Evolutionary conservation across 352 stramenopile species (phyloP), one percentile per base, ranked within the genome.

Genomic region (Plasmopara viticola): DNA sequence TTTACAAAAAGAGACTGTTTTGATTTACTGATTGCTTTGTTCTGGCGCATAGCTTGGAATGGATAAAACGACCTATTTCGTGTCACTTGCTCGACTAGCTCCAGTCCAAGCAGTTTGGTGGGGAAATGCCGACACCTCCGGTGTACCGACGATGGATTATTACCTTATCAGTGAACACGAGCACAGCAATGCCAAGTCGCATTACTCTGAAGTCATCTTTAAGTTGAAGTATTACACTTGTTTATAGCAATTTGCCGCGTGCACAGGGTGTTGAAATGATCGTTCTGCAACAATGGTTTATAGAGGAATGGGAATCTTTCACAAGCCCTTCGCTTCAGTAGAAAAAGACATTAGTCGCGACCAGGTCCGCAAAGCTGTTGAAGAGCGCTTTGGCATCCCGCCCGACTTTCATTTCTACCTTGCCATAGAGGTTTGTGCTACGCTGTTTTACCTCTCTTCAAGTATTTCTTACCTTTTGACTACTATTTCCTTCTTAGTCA

Each of bases 61-160:
- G 64, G 78, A 92, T 58, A 84, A 86, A 35, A 78, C 72, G n/a
- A 85, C 76, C 7, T 92, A 78, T 45, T 89, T 90, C 42, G 37
- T 92, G 17, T 78, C 77, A 29, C 79, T 86, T 18, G 56, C 72
- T 48, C 78, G 78, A 0, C 64, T 92, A 20, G 82, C 82, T 13
- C 68, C 69, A 9, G 49, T 88, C 6, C 82, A 92, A 65, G 79
- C 79, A 2, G 74, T 62, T 47, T 92, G 79, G 79, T 90, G 76
- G 72, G 79, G 75, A 5, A 86, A 87, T 45, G 64, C 82, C 10
- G 82, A 90, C 51, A 92, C 82, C 0, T 78, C 77, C 0, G 77
- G 82, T 8, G 68, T 88, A 0, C 74, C 70, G 18, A 66, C 70
- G 5, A 79, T 92, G 51, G 78, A 90, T 39, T 89, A 84, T 35